Conservation (phyloP, 148 eudicot genomes). For the Vaccinium myrtillus region DNA sequence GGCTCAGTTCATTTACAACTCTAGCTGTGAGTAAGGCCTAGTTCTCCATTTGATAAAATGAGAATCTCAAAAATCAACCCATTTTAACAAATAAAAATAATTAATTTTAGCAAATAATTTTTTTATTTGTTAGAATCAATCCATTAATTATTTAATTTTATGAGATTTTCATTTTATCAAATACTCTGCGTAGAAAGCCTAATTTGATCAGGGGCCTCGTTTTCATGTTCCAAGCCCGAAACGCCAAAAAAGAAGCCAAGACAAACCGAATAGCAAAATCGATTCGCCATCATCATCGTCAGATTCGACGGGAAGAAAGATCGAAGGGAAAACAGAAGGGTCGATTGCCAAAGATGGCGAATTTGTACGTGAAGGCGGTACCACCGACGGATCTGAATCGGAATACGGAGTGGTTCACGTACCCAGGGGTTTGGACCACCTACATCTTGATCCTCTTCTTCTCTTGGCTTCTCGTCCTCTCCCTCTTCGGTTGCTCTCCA, state of each 20-base stretch:
- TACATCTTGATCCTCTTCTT: constrained; percentile 71
- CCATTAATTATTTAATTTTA: no score
- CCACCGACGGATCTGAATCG: constrained; percentile 80
- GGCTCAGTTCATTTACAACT: no score
- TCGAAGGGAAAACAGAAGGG: background rate
- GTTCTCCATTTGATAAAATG: no score
- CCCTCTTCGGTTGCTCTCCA: constrained; percentile 62
- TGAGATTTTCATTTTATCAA: no score
- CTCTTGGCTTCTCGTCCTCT: constrained; percentile 74
- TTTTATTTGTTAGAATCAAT: no score
- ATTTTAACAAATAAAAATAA: no score
- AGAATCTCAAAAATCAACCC: no score
- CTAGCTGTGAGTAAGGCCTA: no score
- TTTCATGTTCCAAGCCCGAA: background rate
- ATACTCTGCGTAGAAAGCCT: no score
- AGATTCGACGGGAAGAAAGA: background rate
- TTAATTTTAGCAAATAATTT: no score
- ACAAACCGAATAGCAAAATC: no score
- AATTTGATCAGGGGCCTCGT: no score
- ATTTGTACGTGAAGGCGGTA: constrained; percentile 65
- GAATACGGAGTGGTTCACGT: constrained; percentile 86
- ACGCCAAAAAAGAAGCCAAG: background rate
- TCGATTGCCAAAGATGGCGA: constrained; percentile 40
- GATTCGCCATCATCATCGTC: background rate
- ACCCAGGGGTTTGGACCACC: constrained; percentile 87